phyloP scores from a whole-genome alignment of 306 rosid species.

The Acacia acuminata region DNA sequence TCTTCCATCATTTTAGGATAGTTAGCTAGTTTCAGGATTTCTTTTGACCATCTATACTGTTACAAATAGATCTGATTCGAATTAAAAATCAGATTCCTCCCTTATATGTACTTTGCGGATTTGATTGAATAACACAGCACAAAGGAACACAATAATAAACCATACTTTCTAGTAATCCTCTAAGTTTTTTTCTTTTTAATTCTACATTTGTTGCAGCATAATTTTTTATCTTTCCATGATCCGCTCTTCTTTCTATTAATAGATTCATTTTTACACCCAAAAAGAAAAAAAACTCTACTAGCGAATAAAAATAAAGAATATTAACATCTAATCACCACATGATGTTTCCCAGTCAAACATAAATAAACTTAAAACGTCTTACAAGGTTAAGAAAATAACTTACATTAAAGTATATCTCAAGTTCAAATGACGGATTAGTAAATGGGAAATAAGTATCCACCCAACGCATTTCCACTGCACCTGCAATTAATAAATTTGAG shows the following conservation, averaged over 20 bases:
- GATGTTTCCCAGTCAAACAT: background rate
- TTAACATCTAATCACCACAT: background rate
- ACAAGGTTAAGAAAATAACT: slow-evolving; percentile 21
- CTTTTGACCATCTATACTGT: background rate
- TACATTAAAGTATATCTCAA: slow-evolving; percentile 93
- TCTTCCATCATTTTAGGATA: background rate
- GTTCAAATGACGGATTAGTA: slow-evolving; percentile 95
- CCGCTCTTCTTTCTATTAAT: background rate
- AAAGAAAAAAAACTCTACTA: background rate
- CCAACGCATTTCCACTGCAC: slow-evolving; percentile 98
- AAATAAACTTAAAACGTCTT: background rate
- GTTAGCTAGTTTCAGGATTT: background rate
- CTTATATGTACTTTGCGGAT: background rate
- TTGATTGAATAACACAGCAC: background rate
- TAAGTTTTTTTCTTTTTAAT: background rate
- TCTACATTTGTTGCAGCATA: background rate
- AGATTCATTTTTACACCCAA: background rate
- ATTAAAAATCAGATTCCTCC: background rate
- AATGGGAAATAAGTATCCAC: slow-evolving; percentile 95
- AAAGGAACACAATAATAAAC: background rate
- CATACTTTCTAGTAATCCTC: background rate
- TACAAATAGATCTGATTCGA: background rate
- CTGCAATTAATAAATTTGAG: slow-evolving; percentile 44
- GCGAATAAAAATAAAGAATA: background rate
- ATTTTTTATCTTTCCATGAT: background rate